A percentile compares a stretch with the other conserved stretches of the same genome.
phyloP scores from a whole-genome alignment of 1,139 yeast species.

The Hyphopichia wangnamkhiaoensis region DNA sequence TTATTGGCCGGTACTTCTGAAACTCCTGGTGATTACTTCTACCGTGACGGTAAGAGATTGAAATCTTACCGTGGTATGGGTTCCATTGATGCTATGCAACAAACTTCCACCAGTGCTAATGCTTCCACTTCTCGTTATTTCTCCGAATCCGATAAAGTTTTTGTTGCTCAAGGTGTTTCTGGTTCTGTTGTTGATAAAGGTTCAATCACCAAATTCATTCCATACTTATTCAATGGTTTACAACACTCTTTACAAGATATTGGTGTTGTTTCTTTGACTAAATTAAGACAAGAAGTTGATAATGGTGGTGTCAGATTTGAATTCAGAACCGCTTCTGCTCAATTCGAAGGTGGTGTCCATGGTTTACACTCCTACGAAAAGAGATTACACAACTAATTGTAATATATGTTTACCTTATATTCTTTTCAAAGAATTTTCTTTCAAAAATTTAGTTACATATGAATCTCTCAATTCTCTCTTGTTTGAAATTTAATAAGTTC shows the following conservation, averaged over 20 bases:
- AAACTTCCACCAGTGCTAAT: slow-evolving; percentile 82
- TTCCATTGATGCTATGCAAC: slow-evolving; percentile 98
- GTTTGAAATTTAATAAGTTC: too few species aligned
- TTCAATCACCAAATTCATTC: slow-evolving; percentile 88
- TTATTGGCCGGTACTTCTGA: slow-evolving; percentile 98
- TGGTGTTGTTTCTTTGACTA: slow-evolving; percentile 72
- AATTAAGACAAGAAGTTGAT: slow-evolving; percentile 65
- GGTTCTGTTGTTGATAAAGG: slow-evolving; percentile 98
- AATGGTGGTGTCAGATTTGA: slow-evolving; percentile 85
- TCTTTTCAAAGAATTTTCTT: neutral
- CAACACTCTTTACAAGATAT: slow-evolving; percentile 99
- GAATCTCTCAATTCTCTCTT: too few species aligned
- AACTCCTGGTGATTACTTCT: slow-evolving; percentile 98
- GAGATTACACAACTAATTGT: slow-evolving; percentile 79
- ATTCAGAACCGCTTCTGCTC: slow-evolving; percentile 98
- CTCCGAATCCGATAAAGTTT: slow-evolving; percentile 91
- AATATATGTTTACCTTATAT: slow-evolving; percentile 3
- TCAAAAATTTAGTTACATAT: too few species aligned
- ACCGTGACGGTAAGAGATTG: slow-evolving; percentile 96
- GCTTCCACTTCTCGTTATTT: slow-evolving; percentile 98
- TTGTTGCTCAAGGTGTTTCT: slow-evolving; percentile 98
- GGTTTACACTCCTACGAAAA: slow-evolving; percentile 96
- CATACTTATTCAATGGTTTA: slow-evolving; percentile 91
- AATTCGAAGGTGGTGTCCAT: slow-evolving; percentile 98
- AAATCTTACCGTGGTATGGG: slow-evolving; percentile 99